Base-by-base conservation (phyloP, 805 yeast genomes). In the Saturnispora mendoncae region DNA sequence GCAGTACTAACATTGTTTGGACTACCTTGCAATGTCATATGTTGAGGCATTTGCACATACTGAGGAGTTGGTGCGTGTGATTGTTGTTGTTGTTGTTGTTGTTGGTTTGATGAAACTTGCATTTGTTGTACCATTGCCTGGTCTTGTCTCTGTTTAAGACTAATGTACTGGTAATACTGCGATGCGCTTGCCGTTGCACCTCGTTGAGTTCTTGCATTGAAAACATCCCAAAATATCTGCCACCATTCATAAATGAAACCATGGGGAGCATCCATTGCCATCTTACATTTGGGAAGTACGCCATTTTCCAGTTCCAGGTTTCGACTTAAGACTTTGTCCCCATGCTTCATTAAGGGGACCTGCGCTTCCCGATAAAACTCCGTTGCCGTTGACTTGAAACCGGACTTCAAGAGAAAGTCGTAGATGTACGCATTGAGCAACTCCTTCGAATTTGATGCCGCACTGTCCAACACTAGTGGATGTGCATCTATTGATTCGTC, bases 201-300 rank as follows among this genome's bases (percentile, higher is more conserved):
- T 44, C 78, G 66, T 47, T 74, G 77, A 32, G 84, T 77, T 51
- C 86, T 71, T 3, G 94, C 94, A 54, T 83, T 83, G 61, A 81
- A 84, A 23, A 86, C 79, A 57, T 87, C 96, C 96, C 96, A 88
- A 57, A 87, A 88, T 14, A 88, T 78, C 66, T 78, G 86, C 96
- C 96, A 87, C 97, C 97, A 87, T 58, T 88, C 97, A 53, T 76
- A 80, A 19, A 87, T 63, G 54, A 85, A 87, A 6, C 95, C 92
- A 51, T 80, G 84, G 0, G 94, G 92, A 2, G 94, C 81, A 54
- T 86, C 92, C 71, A 83, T 74, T 9, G 77, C 66, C 54, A 79
- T 68, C 18, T 66, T 62, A 27, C 76, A 56, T 13, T 66, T 65
- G 1, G 81, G 76, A 7, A 76, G 56, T 8, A 29, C 10, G 19